Evolutionary conservation across 2,329 filamentous ascomycete species (phyloP).

Genomic region (Diaporthe citriasiana): DNA sequence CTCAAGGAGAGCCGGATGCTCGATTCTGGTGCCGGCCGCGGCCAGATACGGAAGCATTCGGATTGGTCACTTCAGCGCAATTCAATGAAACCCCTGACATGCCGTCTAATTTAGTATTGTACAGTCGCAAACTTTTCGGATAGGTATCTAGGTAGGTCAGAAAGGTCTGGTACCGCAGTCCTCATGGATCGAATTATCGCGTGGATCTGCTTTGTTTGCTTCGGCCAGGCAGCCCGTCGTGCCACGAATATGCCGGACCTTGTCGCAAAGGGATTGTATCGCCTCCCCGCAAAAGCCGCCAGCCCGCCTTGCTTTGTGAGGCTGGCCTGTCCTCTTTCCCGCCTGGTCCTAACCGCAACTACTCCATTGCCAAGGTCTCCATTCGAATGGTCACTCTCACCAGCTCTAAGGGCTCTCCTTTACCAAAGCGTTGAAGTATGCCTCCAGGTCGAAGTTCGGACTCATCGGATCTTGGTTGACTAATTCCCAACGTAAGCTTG

Average conservation of each 20-base stretch:
- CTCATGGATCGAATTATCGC: constrained; percentile 49
- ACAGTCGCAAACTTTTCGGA: constrained; percentile 63
- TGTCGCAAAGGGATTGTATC: constrained; percentile 35
- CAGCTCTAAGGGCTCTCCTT: constrained; percentile 64
- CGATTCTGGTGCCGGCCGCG: neutral
- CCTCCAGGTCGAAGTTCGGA: constrained; percentile 94
- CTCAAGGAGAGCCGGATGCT: neutral
- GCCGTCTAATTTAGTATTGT: constrained; percentile 67
- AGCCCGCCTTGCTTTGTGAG: constrained; percentile 33
- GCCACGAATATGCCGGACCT: constrained; percentile 19
- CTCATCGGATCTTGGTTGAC: constrained; percentile 75
- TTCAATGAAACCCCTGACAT: constrained; percentile 24
- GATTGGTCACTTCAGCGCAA: neutral
- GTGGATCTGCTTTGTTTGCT: constrained; percentile 39
- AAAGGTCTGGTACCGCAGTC: constrained; percentile 63
- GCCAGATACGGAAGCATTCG: neutral
- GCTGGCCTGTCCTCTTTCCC: constrained; percentile 44
- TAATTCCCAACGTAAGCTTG: constrained; percentile 50
- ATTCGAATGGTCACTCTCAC: constrained; percentile 46
- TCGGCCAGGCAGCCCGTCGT: constrained; percentile 37
- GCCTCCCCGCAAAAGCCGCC: constrained; percentile 26
- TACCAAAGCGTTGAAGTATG: constrained; percentile 77
- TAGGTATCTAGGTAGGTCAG: constrained; percentile 57
- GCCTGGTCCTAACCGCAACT: constrained; percentile 35
- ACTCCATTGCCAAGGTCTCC: constrained; percentile 25